Percentiles rank a stretch among this genome's conserved stretches.
phyloP scores from a whole-genome alignment of 1,139 yeast genomes.

The Protomyces gravidus region DNA sequence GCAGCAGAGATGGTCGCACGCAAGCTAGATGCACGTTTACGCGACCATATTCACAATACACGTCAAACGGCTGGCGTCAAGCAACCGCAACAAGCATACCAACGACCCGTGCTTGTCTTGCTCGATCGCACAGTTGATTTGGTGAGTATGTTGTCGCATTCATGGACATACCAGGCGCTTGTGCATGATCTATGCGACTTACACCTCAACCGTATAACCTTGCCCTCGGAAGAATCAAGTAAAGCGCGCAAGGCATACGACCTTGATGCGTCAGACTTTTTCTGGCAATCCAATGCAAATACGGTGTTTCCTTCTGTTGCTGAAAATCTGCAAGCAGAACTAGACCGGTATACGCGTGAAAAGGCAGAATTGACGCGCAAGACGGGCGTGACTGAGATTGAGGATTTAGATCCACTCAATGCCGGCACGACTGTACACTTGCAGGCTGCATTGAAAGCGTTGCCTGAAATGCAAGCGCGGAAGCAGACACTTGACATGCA shows the following conservation, averaged over 20 bases:
- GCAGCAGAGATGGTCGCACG: constrained; percentile 94
- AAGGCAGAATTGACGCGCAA: constrained; percentile 78
- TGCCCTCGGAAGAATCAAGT: constrained; percentile 37
- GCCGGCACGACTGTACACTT: constrained; percentile 62
- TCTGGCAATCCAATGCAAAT: constrained; percentile 79
- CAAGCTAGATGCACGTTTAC: constrained; percentile 70
- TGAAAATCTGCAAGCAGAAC: constrained; percentile 83
- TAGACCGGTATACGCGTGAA: constrained; percentile 74
- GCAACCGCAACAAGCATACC: constrained; percentile 36
- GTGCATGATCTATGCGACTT: constrained; percentile 86
- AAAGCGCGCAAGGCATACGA: constrained; percentile 57
- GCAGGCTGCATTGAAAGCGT: constrained; percentile 81
- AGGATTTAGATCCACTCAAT: constrained; percentile 50
- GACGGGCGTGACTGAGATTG: constrained; percentile 64
- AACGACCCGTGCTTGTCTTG: constrained; percentile 71
- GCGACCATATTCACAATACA: constrained; percentile 55
- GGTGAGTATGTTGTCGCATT: constrained; percentile 90
- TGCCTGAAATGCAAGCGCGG: constrained; percentile 87
- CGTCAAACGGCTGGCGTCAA: constrained; percentile 2
- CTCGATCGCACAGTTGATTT: constrained; percentile 86
- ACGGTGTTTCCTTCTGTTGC: constrained; percentile 97
- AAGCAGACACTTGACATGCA: constrained; percentile 90
- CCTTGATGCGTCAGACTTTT: constrained; percentile 85
- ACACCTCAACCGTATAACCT: constrained; percentile 70
- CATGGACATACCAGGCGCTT: constrained; percentile 97